Evolutionary conservation across 2,329 filamentous ascomycete species (phyloP).

Genomic region (Chaetomiaceae sp.): DNA sequence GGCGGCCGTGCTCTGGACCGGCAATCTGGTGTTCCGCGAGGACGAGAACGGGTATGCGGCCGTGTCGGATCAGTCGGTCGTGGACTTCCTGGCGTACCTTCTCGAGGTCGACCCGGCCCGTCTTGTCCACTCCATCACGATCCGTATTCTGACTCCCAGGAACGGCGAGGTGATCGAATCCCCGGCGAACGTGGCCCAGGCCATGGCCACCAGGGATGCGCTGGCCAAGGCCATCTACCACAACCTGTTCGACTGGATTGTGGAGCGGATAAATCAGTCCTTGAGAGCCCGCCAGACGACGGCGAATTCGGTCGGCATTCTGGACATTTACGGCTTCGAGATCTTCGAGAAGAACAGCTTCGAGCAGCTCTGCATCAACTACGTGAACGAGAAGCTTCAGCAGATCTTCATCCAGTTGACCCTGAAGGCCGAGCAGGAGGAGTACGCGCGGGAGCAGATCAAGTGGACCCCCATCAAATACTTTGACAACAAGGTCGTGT

Average conservation of each 20-base stretch:
- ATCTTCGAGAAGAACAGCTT: constrained; percentile 99
- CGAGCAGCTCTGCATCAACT: constrained; percentile 98
- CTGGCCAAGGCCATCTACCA: constrained; percentile 93
- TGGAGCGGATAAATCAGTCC: constrained; percentile 83
- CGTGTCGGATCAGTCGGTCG: constrained; percentile 82
- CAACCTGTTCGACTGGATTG: constrained; percentile 98
- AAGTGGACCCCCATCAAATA: constrained; percentile 99
- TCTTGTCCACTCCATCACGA: constrained; percentile 81
- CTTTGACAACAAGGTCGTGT: constrained; percentile 99
- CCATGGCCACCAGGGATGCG: constrained; percentile 80
- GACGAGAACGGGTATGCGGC: constrained; percentile 84
- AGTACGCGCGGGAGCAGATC: constrained; percentile 93
- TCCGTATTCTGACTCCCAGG: constrained; percentile 71
- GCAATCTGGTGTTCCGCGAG: constrained; percentile 87
- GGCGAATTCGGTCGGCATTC: constrained; percentile 84
- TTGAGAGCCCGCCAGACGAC: constrained; percentile 72
- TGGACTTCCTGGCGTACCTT: constrained; percentile 91
- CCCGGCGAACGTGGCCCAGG: constrained; percentile 83
- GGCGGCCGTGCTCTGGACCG: constrained; percentile 85
- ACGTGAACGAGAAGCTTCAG: constrained; percentile 98
- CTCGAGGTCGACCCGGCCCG: constrained; percentile 78
- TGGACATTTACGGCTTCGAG: constrained; percentile 99
- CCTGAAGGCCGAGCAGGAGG: constrained; percentile 93
- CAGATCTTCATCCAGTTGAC: constrained; percentile 99
- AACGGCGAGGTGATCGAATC: constrained; percentile 64